Conservation (phyloP, 2,329 filamentous ascomycete genomes). For the Parasarocladium wereldwijsianum region DNA sequence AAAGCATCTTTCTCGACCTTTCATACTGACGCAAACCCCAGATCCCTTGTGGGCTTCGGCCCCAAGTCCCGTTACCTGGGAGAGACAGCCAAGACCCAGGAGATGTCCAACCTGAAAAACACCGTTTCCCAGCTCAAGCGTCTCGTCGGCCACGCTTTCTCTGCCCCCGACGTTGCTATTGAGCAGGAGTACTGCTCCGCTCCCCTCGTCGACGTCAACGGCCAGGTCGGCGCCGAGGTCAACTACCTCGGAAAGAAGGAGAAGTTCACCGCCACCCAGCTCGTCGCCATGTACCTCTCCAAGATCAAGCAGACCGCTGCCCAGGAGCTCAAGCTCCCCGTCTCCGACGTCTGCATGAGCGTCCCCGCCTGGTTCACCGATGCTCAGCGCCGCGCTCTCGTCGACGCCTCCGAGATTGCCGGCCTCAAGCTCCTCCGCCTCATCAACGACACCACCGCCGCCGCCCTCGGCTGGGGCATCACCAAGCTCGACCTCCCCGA, state of each 20-base stretch:
- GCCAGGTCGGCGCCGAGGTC: slow-evolving; percentile 90
- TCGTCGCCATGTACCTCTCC: slow-evolving; percentile 88
- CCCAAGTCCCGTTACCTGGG: slow-evolving; percentile 89
- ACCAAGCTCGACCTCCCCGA: slow-evolving; percentile 88
- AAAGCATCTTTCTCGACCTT: too few relatives aligned
- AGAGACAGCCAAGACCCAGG: slow-evolving; percentile 93
- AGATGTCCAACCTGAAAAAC: slow-evolving; percentile 99
- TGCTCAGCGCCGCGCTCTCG: slow-evolving; percentile 71
- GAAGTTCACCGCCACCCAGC: slow-evolving; percentile 85
- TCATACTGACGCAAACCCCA: slow-evolving; percentile 18
- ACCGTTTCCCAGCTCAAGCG: slow-evolving; percentile 88
- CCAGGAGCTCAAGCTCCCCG: slow-evolving; percentile 76
- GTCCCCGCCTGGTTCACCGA: slow-evolving; percentile 97
- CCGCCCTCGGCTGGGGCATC: slow-evolving; percentile 92
- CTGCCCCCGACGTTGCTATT: slow-evolving; percentile 81
- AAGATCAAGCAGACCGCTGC: slow-evolving; percentile 85
- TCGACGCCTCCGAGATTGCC: slow-evolving; percentile 87
- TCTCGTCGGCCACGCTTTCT: slow-evolving; percentile 72
- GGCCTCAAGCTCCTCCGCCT: slow-evolving; percentile 84
- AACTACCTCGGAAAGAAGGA: slow-evolving; percentile 89
- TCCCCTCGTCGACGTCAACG: slow-evolving; percentile 74
- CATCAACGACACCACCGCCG: slow-evolving; percentile 96
- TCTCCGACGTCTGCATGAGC: slow-evolving; percentile 86
- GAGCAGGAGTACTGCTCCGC: slow-evolving; percentile 88
- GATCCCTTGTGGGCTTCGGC: slow-evolving; percentile 87